Conservation (phyloP, 1,284 basidiomycete genomes). For the Melampsora larici-populina region DNA sequence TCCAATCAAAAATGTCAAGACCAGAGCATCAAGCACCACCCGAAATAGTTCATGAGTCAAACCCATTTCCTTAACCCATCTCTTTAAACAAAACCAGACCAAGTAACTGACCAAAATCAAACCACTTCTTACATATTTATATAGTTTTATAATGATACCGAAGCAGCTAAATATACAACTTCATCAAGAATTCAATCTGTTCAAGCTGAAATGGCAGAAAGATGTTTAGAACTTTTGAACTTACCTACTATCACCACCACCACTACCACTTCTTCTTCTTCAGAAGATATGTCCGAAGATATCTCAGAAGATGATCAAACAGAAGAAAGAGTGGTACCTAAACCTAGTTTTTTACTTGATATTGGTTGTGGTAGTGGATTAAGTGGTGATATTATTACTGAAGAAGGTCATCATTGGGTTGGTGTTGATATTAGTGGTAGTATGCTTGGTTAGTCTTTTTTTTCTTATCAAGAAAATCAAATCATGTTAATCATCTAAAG, state of each 20-base stretch:
- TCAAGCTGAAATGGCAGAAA: conserved; percentile 95
- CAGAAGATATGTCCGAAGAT: no score
- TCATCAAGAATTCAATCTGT: conserved; percentile 95
- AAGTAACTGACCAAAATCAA: not conserved
- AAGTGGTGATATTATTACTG: conserved; percentile 94
- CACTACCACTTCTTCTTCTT: not conserved
- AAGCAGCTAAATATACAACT: conserved; percentile 94
- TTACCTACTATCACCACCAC: conserved; percentile 60
- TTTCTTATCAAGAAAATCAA: not conserved
- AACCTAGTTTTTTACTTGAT: conserved; percentile 71
- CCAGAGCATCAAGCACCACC: conserved; percentile 94
- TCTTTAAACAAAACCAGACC: no score
- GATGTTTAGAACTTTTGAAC: conserved; percentile 85
- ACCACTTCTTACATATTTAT: not conserved
- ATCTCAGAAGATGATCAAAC: conserved; percentile 27
- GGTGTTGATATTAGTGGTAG: conserved; percentile 94
- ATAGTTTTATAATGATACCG: conserved; percentile 92
- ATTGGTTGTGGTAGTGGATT: conserved; percentile 98
- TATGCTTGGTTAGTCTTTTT: conserved; percentile 73
- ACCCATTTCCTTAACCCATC: not conserved
- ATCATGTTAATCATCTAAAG: conserved; percentile 10
- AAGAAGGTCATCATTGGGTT: conserved; percentile 89
- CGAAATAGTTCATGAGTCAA: conserved; percentile 70
- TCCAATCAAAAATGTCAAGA: conserved; percentile 74
- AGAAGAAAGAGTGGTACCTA: conserved; percentile 38